Conservation (phyloP, 1,284 basidiomycete species). For the Cystobasidium pallidum region DNA sequence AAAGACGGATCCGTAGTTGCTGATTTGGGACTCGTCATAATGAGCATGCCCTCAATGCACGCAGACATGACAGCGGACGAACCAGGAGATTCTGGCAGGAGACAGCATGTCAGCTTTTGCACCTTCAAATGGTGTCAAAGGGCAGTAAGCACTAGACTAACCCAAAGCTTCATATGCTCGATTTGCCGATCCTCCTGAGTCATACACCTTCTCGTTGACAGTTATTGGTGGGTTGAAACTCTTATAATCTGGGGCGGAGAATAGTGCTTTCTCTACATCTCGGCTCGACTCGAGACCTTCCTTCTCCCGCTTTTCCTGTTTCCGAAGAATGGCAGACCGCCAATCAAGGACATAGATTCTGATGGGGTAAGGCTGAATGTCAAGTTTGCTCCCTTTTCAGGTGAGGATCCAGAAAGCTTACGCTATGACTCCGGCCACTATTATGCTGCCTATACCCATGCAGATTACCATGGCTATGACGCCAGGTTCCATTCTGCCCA, state of each 20-base stretch:
- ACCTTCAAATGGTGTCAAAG: too few species aligned
- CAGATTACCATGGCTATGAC: neutral
- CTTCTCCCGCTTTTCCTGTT: slow-evolving; percentile 3
- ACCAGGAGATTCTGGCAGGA: too few species aligned
- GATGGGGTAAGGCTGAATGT: neutral
- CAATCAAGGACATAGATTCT: slow-evolving; percentile 36
- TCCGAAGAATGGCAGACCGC: neutral
- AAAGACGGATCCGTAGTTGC: neutral
- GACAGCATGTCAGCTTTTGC: too few species aligned
- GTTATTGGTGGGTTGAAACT: neutral
- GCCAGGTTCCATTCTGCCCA: neutral
- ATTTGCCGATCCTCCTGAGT: neutral
- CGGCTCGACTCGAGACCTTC: slow-evolving; percentile 25
- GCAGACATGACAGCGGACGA: neutral
- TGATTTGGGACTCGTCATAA: slow-evolving; percentile 2
- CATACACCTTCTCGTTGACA: neutral
- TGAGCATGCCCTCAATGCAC: neutral
- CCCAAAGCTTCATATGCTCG: neutral
- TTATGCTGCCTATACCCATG: neutral
- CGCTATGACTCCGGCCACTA: neutral
- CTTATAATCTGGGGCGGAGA: neutral
- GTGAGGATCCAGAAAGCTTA: neutral
- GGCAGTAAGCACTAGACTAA: too few species aligned
- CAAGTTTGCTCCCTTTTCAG: neutral
- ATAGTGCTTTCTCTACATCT: neutral